Evolutionary conservation across 2,329 filamentous ascomycete genomes (phyloP), one percentile per base, ranked within the genome.

Genomic region (Zopfia rhizophila): DNA sequence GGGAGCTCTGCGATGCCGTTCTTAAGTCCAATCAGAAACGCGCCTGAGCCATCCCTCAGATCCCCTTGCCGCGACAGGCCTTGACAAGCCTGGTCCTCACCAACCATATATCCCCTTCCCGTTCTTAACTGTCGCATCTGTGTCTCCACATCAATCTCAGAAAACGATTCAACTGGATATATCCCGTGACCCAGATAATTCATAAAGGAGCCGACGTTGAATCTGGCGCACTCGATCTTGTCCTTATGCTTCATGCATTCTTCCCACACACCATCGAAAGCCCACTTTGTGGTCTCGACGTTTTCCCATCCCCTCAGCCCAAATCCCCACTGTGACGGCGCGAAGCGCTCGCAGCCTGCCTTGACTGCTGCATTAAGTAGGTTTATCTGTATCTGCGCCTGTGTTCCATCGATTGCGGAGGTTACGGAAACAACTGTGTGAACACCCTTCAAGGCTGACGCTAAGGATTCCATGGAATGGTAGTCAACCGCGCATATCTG

Each of bases 271-370:
- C 23, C 23, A 2, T 29, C 37, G 22, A 6, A 7, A n/a, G 10
- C 11, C 37, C 23, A 25, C 23, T 39, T 29, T 6, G 14, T 16
- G 23, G 13, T 16, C 23, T 29, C 21, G 24, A 39, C 16, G 37
- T 39, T 29, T 27, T 29, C 24, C 37, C 37, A 39, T 25, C 37
- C 37, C 21, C 16, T 28, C 7, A 25, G 37, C 13, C 37, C 37
- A 6, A 39, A 39, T 3, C 37, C 37, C 37, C 37, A 39, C 16
- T 29, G 37, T 7, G 37, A 28, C 16, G 37, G 37, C 5, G 37
- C 37, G 21, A 39, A 39, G 23, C 37, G 37, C 37, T 30, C 30
- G 37, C 37, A 39, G 37, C 22, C 37, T 23, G 37, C 37, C 17
- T 30, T 23, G 3, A 39, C 37, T 5, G 37, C 37, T 13, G 37